Base-by-base conservation (phyloP, 2,329 filamentous ascomycete genomes). In the Simplicillium aogashimaense region DNA sequence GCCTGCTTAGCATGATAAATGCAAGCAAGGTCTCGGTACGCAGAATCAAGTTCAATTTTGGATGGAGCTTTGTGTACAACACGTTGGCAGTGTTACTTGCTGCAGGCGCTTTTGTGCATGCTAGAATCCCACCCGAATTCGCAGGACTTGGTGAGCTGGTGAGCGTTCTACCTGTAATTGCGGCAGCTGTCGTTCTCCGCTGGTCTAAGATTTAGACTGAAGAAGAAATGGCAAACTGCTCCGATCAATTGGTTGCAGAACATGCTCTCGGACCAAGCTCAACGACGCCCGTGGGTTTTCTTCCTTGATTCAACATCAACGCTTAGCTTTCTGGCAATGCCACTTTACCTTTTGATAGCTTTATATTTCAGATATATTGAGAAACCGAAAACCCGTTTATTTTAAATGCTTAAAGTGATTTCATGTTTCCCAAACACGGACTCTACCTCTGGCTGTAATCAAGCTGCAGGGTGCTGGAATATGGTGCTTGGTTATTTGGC, bases 121-220 rank as follows among this genome's bases (percentile, higher is more conserved):
- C 53, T 8, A 58, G 66, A 7, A 69, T 74, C 30, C 70, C 74
- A 13, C 79, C 81, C 0, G 61, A 70, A 45, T 86, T 70, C 65
- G 81, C 81, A 0, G 83, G 80, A 0, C 50, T 87, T 8, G 83
- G 83, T 0, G 83, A 88, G 61, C 54, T 88, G 28, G 80, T 86
- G 1, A 87, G 83, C 50, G 78, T 89, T 0, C 42, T 85, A 53
- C 83, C 83, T 0, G 81, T 88, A 3, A 70, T 86, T 48, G 52
- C 65, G 6, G 70, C 71, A 34, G 78, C 78, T 1, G 60, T 75
- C 48, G 59, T 63, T 42, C 50, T 76, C 51, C 58, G 57, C 34
- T 73, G 61, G 61, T 50, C 53, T 29, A 56, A 48, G 44, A 46
- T 61, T 32, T 62, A 48, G 34, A 32, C 30, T 32, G 30, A 12